Percentiles rank a stretch among this genome's conserved stretches.
Evolutionary conservation across 2,329 filamentous ascomycete species (phyloP).

Genomic region (Botrytis porri): DNA sequence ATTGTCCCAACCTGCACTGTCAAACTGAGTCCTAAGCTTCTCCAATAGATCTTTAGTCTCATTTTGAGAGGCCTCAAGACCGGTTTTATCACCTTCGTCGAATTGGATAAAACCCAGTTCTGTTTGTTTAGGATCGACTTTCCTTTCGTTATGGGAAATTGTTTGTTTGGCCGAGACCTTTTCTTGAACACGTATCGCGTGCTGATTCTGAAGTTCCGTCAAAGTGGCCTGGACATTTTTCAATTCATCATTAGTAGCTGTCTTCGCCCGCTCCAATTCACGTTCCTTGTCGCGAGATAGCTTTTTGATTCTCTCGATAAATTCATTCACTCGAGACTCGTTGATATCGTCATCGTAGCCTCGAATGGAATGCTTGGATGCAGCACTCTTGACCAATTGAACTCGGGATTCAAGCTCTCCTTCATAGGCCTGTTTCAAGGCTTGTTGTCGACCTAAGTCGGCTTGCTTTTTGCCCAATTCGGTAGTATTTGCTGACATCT

Average conservation of each 20-base stretch:
- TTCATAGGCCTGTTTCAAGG: constrained; percentile 84
- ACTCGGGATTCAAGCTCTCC: constrained; percentile 70
- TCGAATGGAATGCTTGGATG: constrained; percentile 72
- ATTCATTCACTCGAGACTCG: constrained; percentile 69
- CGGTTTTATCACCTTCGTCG: constrained; percentile 80
- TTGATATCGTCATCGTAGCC: constrained; percentile 79
- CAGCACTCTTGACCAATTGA: constrained; percentile 73
- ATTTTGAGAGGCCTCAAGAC: constrained; percentile 69
- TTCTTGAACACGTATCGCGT: constrained; percentile 68
- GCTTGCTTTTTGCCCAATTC: constrained; percentile 52
- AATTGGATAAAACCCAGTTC: constrained; percentile 71
- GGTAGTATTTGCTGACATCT: constrained; percentile 46
- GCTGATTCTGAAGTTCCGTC: constrained; percentile 70
- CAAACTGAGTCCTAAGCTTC: constrained; percentile 60
- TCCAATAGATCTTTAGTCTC: constrained; percentile 64
- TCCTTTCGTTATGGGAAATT: constrained; percentile 70
- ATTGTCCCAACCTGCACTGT: constrained; percentile 64
- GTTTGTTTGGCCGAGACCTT: constrained; percentile 72
- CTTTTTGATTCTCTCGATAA: constrained; percentile 74
- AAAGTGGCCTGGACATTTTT: constrained; percentile 69
- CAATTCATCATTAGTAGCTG: constrained; percentile 70
- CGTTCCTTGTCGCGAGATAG: constrained; percentile 75
- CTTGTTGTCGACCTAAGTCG: constrained; percentile 75
- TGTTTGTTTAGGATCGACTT: constrained; percentile 62
- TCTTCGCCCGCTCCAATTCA: constrained; percentile 70